Percentiles rank a stretch among this genome's conserved stretches.
These are phyloP conservation scores for Diaporthe citrichinensis DNA, from an alignment of 2,329 filamentous ascomycete genomes.

Conservation along the genomic window DNA sequence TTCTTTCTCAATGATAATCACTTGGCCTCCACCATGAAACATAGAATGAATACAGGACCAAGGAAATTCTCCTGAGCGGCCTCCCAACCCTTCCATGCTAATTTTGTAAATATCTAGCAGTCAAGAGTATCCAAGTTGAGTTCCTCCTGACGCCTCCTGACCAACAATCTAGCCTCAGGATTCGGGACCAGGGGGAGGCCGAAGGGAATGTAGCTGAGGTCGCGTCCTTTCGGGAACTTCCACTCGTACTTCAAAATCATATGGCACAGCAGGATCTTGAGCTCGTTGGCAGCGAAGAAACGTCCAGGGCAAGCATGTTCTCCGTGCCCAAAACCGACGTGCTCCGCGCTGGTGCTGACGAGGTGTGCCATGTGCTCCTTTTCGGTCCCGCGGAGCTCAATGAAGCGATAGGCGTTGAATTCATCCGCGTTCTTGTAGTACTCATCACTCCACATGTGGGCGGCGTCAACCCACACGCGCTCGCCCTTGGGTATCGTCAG, in stretches of 20 bases:
- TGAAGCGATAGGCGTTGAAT: conserved; percentile 50
- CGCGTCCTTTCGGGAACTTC: conserved; percentile 39
- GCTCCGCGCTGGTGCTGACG: conserved; percentile 52
- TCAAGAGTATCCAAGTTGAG: conserved; percentile 9
- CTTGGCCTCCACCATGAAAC: no score
- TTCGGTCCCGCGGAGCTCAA: conserved; percentile 46
- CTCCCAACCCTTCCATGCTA: neutral
- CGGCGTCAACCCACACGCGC: conserved; percentile 40
- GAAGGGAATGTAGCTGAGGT: conserved; percentile 21
- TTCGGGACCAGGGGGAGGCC: conserved; percentile 34
- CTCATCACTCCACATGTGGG: conserved; percentile 40
- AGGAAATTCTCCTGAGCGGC: neutral
- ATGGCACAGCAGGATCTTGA: conserved; percentile 53
- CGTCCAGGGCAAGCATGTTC: conserved; percentile 58
- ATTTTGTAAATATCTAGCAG: neutral
- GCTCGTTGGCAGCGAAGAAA: conserved; percentile 58
- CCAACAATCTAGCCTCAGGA: conserved; percentile 33
- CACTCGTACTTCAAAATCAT: conserved; percentile 51
- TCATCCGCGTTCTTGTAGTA: conserved; percentile 45
- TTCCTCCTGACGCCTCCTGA: conserved; percentile 35
- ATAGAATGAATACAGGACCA: no score
- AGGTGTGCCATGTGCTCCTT: conserved; percentile 50
- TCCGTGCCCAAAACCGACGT: conserved; percentile 57
- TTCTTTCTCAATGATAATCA: no score
- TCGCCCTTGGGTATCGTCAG: conserved; percentile 44